Evolutionary conservation across 2,329 filamentous ascomycete genomes (phyloP).

Genomic region (Allantophomopsis lycopodina): DNA sequence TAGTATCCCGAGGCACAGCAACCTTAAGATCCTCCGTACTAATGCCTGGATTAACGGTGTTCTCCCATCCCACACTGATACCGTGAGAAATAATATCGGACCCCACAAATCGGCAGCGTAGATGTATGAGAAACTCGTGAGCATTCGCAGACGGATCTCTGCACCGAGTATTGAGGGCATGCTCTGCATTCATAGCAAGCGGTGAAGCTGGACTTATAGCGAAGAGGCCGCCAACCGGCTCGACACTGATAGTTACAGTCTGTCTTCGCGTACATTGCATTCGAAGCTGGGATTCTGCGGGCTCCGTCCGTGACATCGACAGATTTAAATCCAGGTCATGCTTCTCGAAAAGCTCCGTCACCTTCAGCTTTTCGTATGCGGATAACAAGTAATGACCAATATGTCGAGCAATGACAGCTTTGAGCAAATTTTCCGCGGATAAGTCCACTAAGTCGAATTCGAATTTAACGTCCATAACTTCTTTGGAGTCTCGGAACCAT

Average conservation of each 20-base stretch:
- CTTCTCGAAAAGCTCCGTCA: slow-evolving; percentile 45
- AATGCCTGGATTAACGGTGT: slow-evolving; percentile 27
- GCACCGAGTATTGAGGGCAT: slow-evolving; percentile 43
- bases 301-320: slow-evolving; percentile 42
- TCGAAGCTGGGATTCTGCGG: slow-evolving; percentile 51
- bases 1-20: slow-evolving; percentile 44
- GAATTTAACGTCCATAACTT: slow-evolving; percentile 56
- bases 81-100: slow-evolving; percentile 48
- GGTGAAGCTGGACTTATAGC: slow-evolving; percentile 52
- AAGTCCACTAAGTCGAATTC: slow-evolving; percentile 51
- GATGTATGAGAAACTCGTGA: slow-evolving; percentile 39
- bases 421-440: slow-evolving; percentile 62
- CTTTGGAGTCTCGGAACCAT: slow-evolving; percentile 77
- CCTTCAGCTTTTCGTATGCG: slow-evolving; percentile 45
- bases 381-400: slow-evolving; percentile 56
- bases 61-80: slow-evolving; percentile 49
- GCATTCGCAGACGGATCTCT: slow-evolving; percentile 44
- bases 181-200: slow-evolving; percentile 42
- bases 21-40: slow-evolving; percentile 40
- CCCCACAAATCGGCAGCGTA: slow-evolving; percentile 47
- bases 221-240: slow-evolving; percentile 67
- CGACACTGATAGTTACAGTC: slow-evolving; percentile 49
- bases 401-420: slow-evolving; percentile 62
- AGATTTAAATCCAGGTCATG: slow-evolving; percentile 44
- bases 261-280: slow-evolving; percentile 56